Base-by-base conservation (phyloP, 148 eudicot genomes). In the Rhododendron henanense region DNA sequence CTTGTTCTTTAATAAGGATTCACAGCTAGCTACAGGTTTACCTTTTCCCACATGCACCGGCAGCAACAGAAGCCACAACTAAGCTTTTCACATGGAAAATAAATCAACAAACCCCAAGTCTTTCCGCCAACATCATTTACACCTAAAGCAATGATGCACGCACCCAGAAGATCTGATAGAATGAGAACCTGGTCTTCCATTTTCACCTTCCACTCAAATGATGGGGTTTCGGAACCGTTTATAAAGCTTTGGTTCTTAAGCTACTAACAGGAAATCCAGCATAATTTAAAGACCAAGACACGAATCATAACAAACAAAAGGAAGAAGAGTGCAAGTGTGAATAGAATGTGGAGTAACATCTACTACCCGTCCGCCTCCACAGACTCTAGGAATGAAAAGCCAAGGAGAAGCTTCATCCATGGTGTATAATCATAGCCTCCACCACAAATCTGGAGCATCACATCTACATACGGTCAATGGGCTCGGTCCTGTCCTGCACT, bases 401-500 rank as follows among this genome's bases (percentile, higher is more conserved):
- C 80, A 6, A 61, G 81, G 82, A 79, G 85, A 87, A 86, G 87
- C 88, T 84, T 84, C 88, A 86, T 88, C 89, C 86, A 85, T 84
- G 89, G 85, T 80, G 39, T 71, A 69, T 69, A 74, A 35, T 44
- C 14, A 51, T 28, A 73, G 28, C 82, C 81, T 77, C 48, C 77
- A 63, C 44, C 85, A 79, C 41, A 79, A 59, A 55, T 45, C 67
- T n/a, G 5, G 41, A 33, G 19, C 61, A 45, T 57, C 87, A 81
- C 76, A 74, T 78, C 63, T 86, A 90, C 75, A 84, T 86, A 45
- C 86, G 87, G 44, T 88, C 90, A 47, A 91, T 90, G 82, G 91
- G 89, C 55, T 88, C 89, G 14, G 91, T 89, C 81, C 85, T 76
- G 82, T 88, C 93, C 76, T 91, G 91, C 85, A 91, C 85, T 25